Base-by-base conservation (phyloP, 129 eudicot genomes). In the Erigeron canadensis region DNA sequence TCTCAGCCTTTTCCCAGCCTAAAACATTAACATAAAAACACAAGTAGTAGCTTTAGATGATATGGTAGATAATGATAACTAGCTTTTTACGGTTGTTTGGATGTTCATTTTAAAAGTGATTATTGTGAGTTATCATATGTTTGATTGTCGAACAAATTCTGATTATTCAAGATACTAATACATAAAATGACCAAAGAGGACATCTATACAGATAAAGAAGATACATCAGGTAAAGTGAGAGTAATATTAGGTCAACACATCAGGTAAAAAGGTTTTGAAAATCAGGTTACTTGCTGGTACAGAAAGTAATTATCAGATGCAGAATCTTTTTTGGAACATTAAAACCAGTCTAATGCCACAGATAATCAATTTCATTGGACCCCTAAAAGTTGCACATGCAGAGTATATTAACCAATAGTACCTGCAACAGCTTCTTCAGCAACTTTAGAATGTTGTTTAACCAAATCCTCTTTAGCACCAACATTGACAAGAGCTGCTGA, bases 391-490 rank as follows among this genome's bases (percentile, higher is more conserved):
- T 8, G 22, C 22, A 58, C 10, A n/a, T 8, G 9, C 19, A 18
- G 34, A 12, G 7, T 19, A 10, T 8, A 56, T 19, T 17, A 9
- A 37, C 2, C 10, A 60, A 22, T 22, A 45, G 57, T 81, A 88
- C 97, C 97, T 79, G 91, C 91, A 70, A 90, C 91, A 65, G 97
- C 97, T 83, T 90, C 95, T 85, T 90, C 97, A 45, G 97, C 95
- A 67, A 90, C 97, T 77, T 87, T 87, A 45, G 97, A 81, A 67
- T 90, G 97, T 69, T 90, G 97, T 83, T 90, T 87, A 67, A 90
- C 97, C 21, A 90, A 73, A 67, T 90, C 97, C 63, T 90, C 97
- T 85, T 90, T 90, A 67, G 90, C 91, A 69, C 95, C 87, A 56
- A 90, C 91, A 61, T 87, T 90, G 10, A 85, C 87, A 66, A 90